These are phyloP conservation scores for Phycomyces blakesleeanus DNA, from an alignment of 192 early-diverging fungal genomes.

Conservation along the genomic window DNA sequence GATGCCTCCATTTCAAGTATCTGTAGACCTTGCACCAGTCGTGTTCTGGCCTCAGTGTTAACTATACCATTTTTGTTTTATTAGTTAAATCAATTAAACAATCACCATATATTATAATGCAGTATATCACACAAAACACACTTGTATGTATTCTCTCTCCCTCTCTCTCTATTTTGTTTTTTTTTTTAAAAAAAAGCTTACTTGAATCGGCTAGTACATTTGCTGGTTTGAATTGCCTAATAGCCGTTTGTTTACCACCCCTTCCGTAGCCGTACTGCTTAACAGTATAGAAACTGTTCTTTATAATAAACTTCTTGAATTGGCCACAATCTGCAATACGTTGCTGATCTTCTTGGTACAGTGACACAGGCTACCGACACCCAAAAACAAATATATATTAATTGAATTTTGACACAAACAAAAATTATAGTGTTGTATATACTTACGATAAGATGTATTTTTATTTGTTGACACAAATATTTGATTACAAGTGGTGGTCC, in stretches of 20 bases:
- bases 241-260: constrained; percentile 18
- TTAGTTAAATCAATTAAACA: no score
- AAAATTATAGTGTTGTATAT: neutral
- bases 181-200: constrained; percentile 38
- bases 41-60: constrained; percentile 37
- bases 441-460: constrained; percentile 56
- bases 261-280: constrained; percentile 31
- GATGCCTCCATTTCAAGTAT: constrained; percentile 23
- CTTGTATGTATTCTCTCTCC: no score
- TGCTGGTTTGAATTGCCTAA: constrained; percentile 16
- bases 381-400: no score
- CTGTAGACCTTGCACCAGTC: constrained; percentile 33
- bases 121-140: neutral
- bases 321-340: constrained; percentile 7
- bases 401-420: neutral
- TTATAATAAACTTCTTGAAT: constrained; percentile 27
- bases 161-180: neutral
- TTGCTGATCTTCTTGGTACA: constrained; percentile 4
- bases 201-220: constrained; percentile 20
- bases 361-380: constrained; percentile 35
- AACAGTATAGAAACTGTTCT: constrained; percentile 23
- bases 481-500: constrained; percentile 61
- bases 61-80: constrained; percentile 23
- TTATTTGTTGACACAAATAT: constrained; percentile 57
- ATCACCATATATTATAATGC: neutral